Percentiles rank a stretch among this genome's conserved stretches.
Evolutionary conservation across 352 stramenopile genomes (phyloP).

Genomic region (Phytophthora fragariae): DNA sequence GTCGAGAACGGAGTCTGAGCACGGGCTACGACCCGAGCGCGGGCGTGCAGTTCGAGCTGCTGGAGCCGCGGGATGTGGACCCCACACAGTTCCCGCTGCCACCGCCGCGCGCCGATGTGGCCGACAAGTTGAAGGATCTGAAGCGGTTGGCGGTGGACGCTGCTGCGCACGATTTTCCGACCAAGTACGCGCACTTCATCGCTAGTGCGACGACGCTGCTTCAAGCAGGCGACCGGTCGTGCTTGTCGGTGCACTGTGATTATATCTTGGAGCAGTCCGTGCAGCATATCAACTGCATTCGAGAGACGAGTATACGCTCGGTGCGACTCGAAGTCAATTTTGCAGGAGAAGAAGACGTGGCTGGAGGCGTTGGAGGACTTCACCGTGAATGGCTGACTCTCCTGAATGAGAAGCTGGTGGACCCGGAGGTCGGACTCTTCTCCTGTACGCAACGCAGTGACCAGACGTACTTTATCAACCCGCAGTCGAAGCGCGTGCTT

Average conservation of each 20-base stretch:
- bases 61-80: constrained; percentile 36
- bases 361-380: constrained; percentile 45
- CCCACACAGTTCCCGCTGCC: constrained; percentile 37
- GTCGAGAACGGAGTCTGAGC: constrained; percentile 34
- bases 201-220: constrained; percentile 25
- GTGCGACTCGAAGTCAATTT: constrained; percentile 71
- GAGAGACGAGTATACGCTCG: constrained; percentile 46
- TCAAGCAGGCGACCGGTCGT: constrained; percentile 21
- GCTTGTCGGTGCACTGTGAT: constrained; percentile 42
- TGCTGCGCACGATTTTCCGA: constrained; percentile 46
- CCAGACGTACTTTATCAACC: constrained; percentile 70
- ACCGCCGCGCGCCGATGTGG: constrained; percentile 17
- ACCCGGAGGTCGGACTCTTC: constrained; percentile 62
- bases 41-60: constrained; percentile 40
- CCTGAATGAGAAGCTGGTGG: constrained; percentile 61
- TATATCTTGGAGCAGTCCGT: constrained; percentile 66
- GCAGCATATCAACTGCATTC: constrained; percentile 54
- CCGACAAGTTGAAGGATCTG: constrained; percentile 37
- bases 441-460: constrained; percentile 59
- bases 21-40: constrained; percentile 38
- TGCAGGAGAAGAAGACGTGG: constrained; percentile 47
- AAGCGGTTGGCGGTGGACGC: constrained; percentile 32
- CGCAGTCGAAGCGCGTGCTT: constrained; percentile 54
- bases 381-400: constrained; percentile 87
- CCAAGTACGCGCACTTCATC: constrained; percentile 63